phyloP scores from a whole-genome alignment of 306 rosid genomes.

The Canavalia gladiata region DNA sequence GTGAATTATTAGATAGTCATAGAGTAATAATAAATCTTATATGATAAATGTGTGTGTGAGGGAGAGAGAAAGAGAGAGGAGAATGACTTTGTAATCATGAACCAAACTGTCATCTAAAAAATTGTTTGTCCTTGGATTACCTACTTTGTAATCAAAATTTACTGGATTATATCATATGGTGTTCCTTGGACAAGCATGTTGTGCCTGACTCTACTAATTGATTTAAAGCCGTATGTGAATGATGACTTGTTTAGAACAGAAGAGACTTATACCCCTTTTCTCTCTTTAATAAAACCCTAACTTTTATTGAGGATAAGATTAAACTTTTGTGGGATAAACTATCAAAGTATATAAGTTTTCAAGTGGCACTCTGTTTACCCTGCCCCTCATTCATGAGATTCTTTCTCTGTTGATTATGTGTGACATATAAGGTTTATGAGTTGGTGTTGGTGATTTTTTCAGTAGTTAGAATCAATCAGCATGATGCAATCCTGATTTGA shows the following conservation, averaged over 20 bases:
- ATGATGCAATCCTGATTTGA: no score
- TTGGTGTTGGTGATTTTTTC: neutral
- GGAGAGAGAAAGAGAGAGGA: neutral
- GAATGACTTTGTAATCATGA: neutral
- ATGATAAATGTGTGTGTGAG: neutral
- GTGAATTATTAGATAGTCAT: neutral
- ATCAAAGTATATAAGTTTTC: neutral
- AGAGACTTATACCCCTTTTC: neutral
- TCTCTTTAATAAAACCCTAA: neutral
- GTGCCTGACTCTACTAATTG: neutral
- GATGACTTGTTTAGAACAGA: constrained; percentile 22
- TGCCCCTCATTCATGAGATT: neutral
- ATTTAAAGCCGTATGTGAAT: neutral
- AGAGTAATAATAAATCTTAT: neutral
- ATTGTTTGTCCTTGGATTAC: neutral
- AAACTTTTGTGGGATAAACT: neutral
- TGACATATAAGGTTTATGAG: neutral
- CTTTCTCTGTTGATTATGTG: neutral
- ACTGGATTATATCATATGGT: neutral
- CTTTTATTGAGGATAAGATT: neutral
- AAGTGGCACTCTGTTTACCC: neutral
- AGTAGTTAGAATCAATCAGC: no score
- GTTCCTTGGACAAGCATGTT: neutral
- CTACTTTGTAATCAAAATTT: neutral
- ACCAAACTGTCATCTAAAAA: neutral